Conservation (phyloP, 2,329 filamentous ascomycete species). For the Ramichloridium luteum region DNA sequence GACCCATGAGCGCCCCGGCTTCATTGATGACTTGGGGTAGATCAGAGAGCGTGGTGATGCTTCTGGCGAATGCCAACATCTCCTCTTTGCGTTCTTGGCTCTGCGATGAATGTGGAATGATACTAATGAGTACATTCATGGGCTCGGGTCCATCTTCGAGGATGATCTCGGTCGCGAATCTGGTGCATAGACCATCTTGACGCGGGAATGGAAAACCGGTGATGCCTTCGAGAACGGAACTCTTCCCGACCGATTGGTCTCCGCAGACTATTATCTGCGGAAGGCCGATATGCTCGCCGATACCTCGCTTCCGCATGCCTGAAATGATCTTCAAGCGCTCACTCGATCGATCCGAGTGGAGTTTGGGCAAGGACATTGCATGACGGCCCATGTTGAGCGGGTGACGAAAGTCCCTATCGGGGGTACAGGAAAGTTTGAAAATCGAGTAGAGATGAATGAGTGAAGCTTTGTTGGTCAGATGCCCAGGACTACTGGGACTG, state of each 20-base stretch:
- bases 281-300: constrained; percentile 10
- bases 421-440: too few species aligned
- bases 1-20: constrained; percentile 42
- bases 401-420: too few species aligned
- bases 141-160: constrained; percentile 27
- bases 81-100: constrained; percentile 13
- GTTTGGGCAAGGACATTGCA: neutral
- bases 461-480: too few species aligned
- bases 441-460: too few species aligned
- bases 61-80: constrained; percentile 19
- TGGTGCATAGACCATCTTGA: constrained; percentile 45
- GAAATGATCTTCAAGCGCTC: neutral
- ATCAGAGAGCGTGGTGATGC: constrained; percentile 27
- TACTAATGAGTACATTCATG: constrained; percentile 12
- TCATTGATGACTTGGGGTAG: constrained; percentile 40
- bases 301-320: neutral
- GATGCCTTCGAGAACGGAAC: constrained; percentile 53
- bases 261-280: constrained; percentile 42
- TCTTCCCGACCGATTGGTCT: constrained; percentile 50
- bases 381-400: too few species aligned
- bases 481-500: too few species aligned
- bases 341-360: neutral
- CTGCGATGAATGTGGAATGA: constrained; percentile 17
- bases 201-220: constrained; percentile 48
- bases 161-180: constrained; percentile 49